Evolutionary conservation across 129 eudicot genomes (phyloP).

Genomic region (Pseudognaphalium luteoalbum): DNA sequence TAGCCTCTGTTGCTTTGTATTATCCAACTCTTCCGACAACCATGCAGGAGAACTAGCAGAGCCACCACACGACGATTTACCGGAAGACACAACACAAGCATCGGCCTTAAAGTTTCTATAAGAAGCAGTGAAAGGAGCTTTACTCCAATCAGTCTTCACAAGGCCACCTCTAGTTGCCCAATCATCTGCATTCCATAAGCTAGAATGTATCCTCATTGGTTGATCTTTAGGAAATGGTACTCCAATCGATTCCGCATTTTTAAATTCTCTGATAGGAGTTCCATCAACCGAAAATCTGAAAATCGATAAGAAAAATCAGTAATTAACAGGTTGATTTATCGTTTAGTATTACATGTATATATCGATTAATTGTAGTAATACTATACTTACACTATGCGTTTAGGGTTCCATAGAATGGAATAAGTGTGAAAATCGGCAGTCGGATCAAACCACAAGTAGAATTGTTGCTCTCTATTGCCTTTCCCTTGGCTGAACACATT

Average conservation of each 20-base stretch:
- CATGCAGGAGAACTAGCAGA: conserved; percentile 33
- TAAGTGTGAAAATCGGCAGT: conserved; percentile 70
- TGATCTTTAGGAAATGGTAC: conserved; percentile 58
- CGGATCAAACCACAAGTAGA: conserved; percentile 69
- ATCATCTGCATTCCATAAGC: conserved; percentile 64
- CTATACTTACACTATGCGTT: conserved; percentile 54
- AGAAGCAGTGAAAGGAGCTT: conserved; percentile 58
- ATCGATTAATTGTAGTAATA: not conserved
- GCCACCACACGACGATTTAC: conserved; percentile 37
- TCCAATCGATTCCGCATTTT: conserved; percentile 50
- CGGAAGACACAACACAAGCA: conserved; percentile 47
- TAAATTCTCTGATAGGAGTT: conserved; percentile 59
- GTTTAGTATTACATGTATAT: no score
- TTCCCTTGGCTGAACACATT: conserved; percentile 69
- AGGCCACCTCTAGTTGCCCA: conserved; percentile 74
- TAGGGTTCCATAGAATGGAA: conserved; percentile 68
- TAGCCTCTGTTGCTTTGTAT: conserved; percentile 46
- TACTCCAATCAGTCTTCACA: conserved; percentile 53
- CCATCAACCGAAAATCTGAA: conserved; percentile 65
- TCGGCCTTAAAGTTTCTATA: conserved; percentile 51
- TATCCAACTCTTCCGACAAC: conserved; percentile 50
- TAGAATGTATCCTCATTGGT: conserved; percentile 62
- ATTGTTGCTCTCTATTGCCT: conserved; percentile 64
- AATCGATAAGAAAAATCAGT: no score
- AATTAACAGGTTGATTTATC: not conserved